Evolutionary conservation across 179 eudicot species (phyloP).

Genomic region (Sideroxylon spinosum): DNA sequence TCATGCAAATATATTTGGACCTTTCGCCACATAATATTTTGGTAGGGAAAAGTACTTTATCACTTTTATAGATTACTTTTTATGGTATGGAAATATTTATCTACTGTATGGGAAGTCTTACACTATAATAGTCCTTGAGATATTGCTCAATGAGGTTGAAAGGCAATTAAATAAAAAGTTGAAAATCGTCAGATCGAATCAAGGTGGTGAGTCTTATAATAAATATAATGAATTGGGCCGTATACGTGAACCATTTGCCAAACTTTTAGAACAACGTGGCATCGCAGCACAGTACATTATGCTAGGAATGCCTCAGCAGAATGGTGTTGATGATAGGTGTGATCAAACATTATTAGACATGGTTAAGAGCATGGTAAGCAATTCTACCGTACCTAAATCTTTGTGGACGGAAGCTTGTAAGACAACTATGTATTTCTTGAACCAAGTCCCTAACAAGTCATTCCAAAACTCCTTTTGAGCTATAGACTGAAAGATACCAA

Average conservation of each 20-base stretch:
- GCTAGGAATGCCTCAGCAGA: not conserved
- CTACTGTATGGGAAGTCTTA: not conserved
- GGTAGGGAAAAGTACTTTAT: not conserved
- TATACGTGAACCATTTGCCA: not conserved
- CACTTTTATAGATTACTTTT: not conserved
- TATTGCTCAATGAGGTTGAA: not conserved
- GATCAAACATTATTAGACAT: not conserved
- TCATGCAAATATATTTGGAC: not conserved
- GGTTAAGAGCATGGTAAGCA: not conserved
- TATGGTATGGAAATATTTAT: not conserved
- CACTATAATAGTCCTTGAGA: not conserved
- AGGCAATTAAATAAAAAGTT: not conserved
- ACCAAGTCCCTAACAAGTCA: not conserved
- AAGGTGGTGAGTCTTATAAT: not conserved
- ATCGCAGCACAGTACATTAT: conserved; percentile 13
- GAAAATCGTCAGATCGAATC: not conserved
- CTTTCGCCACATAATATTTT: not conserved
- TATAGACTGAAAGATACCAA: conserved; percentile 15
- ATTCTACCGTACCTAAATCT: not conserved
- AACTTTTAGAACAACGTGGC: not conserved
- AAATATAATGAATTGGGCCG: conserved; percentile 6
- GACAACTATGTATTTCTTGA: not conserved
- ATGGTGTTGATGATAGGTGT: not conserved
- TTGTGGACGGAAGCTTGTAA: not conserved
- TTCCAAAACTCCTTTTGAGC: not conserved